Evolutionary conservation across 768 basidiomycete species (phyloP).

Genomic region (Dacryopinax primogenitus): DNA sequence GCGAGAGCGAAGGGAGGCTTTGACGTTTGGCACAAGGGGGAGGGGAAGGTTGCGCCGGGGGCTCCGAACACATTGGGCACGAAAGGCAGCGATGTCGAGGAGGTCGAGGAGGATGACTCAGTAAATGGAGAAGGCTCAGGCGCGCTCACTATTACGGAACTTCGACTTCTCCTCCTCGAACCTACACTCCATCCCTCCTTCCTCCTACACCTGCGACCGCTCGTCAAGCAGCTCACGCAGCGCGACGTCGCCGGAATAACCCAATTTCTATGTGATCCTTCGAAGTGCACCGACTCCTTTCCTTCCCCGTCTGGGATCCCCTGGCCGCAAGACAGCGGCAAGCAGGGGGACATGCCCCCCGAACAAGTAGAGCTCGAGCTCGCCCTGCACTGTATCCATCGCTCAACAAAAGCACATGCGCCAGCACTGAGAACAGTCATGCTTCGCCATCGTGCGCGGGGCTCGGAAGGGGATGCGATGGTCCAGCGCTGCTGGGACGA

Average conservation of each 20-base stretch:
- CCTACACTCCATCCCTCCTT: neutral
- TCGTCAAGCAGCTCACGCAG: neutral
- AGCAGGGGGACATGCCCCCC: neutral
- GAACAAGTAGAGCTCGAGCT: neutral
- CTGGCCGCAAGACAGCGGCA: neutral
- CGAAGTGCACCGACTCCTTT: neutral
- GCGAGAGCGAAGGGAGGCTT: neutral
- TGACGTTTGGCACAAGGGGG: neutral
- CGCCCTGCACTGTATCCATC: neutral
- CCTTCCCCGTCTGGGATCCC: neutral
- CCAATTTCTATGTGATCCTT: neutral
- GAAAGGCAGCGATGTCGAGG: too few relatives aligned
- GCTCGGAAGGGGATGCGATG: neutral
- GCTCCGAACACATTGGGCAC: neutral
- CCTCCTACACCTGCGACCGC: neutral
- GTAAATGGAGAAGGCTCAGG: neutral
- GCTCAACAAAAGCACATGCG: neutral
- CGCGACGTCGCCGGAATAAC: neutral
- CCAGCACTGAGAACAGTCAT: neutral
- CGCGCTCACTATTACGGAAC: neutral
- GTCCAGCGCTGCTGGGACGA: constrained; percentile 5
- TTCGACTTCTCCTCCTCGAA: neutral
- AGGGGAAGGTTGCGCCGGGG: neutral
- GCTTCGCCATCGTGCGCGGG: neutral
- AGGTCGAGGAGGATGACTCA: neutral